phyloP scores from a whole-genome alignment of 768 basidiomycete genomes.

The Agaricus subrufescens region DNA sequence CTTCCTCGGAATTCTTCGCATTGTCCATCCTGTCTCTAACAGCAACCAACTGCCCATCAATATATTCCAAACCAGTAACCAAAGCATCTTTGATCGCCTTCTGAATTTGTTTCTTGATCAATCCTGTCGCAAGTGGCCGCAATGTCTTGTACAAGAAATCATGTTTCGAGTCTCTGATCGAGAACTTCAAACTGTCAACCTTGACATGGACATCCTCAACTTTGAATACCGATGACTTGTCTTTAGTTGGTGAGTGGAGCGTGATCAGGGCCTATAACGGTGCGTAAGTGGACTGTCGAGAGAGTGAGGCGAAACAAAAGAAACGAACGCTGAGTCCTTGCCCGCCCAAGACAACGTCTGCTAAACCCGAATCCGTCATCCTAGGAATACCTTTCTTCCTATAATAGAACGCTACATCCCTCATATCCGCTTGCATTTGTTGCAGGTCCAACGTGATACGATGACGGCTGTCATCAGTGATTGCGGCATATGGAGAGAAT shows the following conservation, averaged over 20 bases:
- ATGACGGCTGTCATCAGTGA: slow-evolving; percentile 60
- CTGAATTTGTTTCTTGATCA: slow-evolving; percentile 73
- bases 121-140: slow-evolving; percentile 68
- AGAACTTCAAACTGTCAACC: slow-evolving; percentile 84
- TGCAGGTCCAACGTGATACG: slow-evolving; percentile 68
- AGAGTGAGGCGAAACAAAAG: neutral
- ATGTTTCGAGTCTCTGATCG: slow-evolving; percentile 89
- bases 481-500: slow-evolving; percentile 72
- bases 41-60: slow-evolving; percentile 86
- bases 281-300: neutral
- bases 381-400: slow-evolving; percentile 84
- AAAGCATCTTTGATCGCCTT: slow-evolving; percentile 61
- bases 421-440: slow-evolving; percentile 92
- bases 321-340: slow-evolving; percentile 63
- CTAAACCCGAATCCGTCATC: slow-evolving; percentile 76
- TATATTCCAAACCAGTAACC: slow-evolving; percentile 76
- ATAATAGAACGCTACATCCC: slow-evolving; percentile 91
- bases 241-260: slow-evolving; percentile 56
- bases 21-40: slow-evolving; percentile 78
- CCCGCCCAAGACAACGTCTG: slow-evolving; percentile 83
- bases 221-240: slow-evolving; percentile 66
- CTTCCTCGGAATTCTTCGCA: slow-evolving; percentile 34
- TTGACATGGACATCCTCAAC: slow-evolving; percentile 72
- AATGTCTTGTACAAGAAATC: slow-evolving; percentile 84
- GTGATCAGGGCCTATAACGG: slow-evolving; percentile 48